Base-by-base conservation (phyloP, 495 filamentous ascomycete species). In the Podospora fimiseda region DNA sequence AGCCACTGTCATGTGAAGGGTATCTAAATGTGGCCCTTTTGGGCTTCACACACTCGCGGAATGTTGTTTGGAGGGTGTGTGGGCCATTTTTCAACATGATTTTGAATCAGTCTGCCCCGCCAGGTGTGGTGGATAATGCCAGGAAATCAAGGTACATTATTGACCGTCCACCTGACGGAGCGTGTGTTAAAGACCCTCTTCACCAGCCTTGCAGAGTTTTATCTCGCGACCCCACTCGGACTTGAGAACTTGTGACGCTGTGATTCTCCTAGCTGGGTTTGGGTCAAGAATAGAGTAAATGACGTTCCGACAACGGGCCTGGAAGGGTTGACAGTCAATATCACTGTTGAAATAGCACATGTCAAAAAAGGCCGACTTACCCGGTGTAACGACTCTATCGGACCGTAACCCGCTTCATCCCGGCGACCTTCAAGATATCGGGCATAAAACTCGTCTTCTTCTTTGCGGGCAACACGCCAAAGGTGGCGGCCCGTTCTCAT, bases 151-250 rank as follows among this genome's bases (percentile, higher is more conserved):
- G 5, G 23, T 23, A 30, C 38, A 40, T 48, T 42, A n/a, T n/a
- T 44, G 33, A 44, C 48, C 37, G 40, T 8, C 36, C 50, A 43
- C 43, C 61, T 53, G 60, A 55, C 67, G 65, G 67, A 58, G 48
- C 63, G 52, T 57, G 60, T 40, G 65, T 76, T 68, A 81, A 43
- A 81, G 63, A 59, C 94, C 93, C 75, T 97, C 90, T 67, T 96
- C 87, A 59, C 92, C 93, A 52, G 91, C 90, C 70, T 90, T 91
- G 76, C 93, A 98, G 40, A 96, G 74, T 72, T 89, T 90, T 65
- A 98, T 97, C 68, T 96, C 91, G 51, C 91, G 85, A 46, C 91
- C 90, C 93, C 94, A 98, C 73, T 98, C 94, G 18, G 93, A 96
- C 66, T 95, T 95, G 58, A 98, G 81, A 40, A 97, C 90, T 71